These are phyloP conservation scores for Pneumocystis carinii DNA, from an alignment of 1,139 yeast genomes.

Conservation along the genomic window DNA sequence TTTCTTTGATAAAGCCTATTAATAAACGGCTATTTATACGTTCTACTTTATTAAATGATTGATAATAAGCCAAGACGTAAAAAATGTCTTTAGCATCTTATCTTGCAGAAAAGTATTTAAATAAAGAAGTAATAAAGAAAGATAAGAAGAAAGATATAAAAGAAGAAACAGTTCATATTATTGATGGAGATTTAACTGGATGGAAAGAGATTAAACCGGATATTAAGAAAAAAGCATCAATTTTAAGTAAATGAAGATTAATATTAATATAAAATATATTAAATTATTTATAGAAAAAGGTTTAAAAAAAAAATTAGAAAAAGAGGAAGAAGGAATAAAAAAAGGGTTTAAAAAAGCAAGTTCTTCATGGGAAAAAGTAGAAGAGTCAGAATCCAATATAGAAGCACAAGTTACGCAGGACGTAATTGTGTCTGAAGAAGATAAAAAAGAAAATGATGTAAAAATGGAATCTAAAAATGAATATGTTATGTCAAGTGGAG, in stretches of 20 bases:
- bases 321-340: background rate
- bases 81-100: conserved; percentile 39
- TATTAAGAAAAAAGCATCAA: conserved; percentile 11
- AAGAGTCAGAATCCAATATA: conserved; percentile 9
- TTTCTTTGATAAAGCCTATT: no score
- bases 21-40: no score
- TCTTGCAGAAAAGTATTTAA: conserved; percentile 34
- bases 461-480: background rate
- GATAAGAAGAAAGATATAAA: conserved; percentile 19
- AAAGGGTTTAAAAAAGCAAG: background rate
- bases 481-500: conserved; percentile 27
- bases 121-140: conserved; percentile 18
- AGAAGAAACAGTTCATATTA: conserved; percentile 15
- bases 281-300: conserved; percentile 8
- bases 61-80: no score
- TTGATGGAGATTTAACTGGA: conserved; percentile 18
- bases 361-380: conserved; percentile 3
- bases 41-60: no score
- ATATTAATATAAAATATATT: background rate
- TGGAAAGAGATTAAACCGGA: conserved; percentile 11
- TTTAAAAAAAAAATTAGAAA: conserved; percentile 4
- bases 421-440: conserved; percentile 16
- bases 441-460: background rate
- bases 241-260: background rate
- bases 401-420: conserved; percentile 21